Evolutionary conservation across 345 rosid species (phyloP).

Genomic region (Erucastrum elatum): DNA sequence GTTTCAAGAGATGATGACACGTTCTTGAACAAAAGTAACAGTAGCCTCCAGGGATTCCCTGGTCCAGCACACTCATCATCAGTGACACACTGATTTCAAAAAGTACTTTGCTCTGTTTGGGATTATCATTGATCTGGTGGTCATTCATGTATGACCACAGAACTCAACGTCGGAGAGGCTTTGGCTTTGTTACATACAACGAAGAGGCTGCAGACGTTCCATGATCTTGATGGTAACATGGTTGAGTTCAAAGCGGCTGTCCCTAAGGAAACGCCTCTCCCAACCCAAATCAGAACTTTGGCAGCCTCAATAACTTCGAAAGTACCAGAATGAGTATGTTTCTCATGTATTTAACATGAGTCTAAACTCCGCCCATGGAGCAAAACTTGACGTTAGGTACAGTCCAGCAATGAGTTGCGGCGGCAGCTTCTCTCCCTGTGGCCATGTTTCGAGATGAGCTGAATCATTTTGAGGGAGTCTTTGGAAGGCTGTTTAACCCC

Average conservation of each 20-base stretch:
- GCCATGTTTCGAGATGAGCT: not conserved
- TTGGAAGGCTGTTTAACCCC: not conserved
- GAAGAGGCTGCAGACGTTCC: not conserved
- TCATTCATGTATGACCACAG: conserved; percentile 1
- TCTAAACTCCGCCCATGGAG: not conserved
- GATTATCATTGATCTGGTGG: conserved; percentile 3
- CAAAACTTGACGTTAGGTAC: not conserved
- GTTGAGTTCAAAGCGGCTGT: conserved; percentile 2
- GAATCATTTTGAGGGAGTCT: not conserved
- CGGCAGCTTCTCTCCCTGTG: not conserved
- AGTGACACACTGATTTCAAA: conserved; percentile 7
- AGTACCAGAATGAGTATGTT: not conserved
- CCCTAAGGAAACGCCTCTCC: not conserved
- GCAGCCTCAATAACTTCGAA: not conserved
- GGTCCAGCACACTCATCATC: not conserved
- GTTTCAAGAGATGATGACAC: conserved; percentile 3
- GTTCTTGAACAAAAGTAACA: not conserved
- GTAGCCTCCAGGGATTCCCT: conserved; percentile 2
- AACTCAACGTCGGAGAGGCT: not conserved
- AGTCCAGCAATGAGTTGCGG: not conserved
- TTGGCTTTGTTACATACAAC: not conserved
- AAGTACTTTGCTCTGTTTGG: conserved; percentile 4
- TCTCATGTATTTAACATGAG: not conserved
- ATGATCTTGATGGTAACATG: not conserved
- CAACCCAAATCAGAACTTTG: not conserved